A percentile compares a stretch with the other conserved stretches of the same genome.
Conservation (phyloP, 2,329 filamentous ascomycete genomes). For the Fusarium brachygibbosum region DNA sequence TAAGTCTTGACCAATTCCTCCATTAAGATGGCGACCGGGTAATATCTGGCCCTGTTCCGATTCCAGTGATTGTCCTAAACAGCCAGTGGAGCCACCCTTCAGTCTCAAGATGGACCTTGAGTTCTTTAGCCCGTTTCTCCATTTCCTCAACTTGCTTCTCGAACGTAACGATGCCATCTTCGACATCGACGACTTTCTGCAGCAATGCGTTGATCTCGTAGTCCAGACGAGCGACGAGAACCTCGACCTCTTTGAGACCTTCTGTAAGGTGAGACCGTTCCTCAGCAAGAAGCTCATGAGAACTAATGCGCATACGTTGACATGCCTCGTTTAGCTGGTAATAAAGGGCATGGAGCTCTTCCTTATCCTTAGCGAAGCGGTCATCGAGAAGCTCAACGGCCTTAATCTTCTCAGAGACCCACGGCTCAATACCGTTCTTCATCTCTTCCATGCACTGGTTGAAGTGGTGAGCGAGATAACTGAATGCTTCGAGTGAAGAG, state of each 20-base stretch:
- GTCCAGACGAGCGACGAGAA: constrained; percentile 85
- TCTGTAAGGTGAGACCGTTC: constrained; percentile 79
- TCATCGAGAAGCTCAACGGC: constrained; percentile 71
- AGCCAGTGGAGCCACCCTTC: constrained; percentile 76
- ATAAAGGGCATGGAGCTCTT: constrained; percentile 76
- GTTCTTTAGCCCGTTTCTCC: constrained; percentile 72
- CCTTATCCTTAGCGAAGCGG: constrained; percentile 72
- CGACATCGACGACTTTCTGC: constrained; percentile 86
- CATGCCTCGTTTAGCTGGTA: constrained; percentile 78
- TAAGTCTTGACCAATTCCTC: constrained; percentile 2
- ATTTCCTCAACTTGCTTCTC: constrained; percentile 81
- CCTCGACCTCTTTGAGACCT: constrained; percentile 81
- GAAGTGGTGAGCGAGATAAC: constrained; percentile 69
- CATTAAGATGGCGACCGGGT: constrained; percentile 48
- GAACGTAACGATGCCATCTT: constrained; percentile 84
- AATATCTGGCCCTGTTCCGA: constrained; percentile 72
- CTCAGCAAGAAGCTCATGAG: constrained; percentile 76
- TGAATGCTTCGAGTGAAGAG: constrained; percentile 52
- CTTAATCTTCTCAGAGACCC: constrained; percentile 71
- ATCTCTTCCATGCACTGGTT: constrained; percentile 67
- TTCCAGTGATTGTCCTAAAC: constrained; percentile 70
- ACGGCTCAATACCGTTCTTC: constrained; percentile 67
- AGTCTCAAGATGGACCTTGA: constrained; percentile 73
- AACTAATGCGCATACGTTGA: constrained; percentile 74
- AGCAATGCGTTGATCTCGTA: constrained; percentile 89